Percentiles rank a stretch among this genome's conserved stretches.
Conservation (phyloP, 2,329 filamentous ascomycete species). For the Stylonectria norvegica region DNA sequence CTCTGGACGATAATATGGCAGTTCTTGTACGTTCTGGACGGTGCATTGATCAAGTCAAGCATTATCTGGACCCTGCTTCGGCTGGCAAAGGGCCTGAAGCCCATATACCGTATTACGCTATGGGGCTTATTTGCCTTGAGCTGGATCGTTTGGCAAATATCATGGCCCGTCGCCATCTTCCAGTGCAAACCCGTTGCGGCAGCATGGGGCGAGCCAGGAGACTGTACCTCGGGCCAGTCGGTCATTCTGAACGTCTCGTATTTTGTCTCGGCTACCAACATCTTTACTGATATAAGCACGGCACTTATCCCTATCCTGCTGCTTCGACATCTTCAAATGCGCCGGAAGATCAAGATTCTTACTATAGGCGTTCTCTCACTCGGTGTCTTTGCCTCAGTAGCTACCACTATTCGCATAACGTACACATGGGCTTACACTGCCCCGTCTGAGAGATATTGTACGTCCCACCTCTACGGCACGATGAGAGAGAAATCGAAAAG, state of each 20-base stretch:
- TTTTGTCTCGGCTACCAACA: slow-evolving; percentile 17
- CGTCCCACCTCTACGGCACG: background rate
- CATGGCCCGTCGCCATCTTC: slow-evolving; percentile 19
- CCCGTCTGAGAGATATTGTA: slow-evolving; percentile 7
- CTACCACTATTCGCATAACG: slow-evolving; percentile 17
- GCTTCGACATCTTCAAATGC: slow-evolving; percentile 15
- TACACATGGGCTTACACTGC: slow-evolving; percentile 17
- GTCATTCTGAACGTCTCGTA: slow-evolving; percentile 14
- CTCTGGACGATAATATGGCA: slow-evolving; percentile 18
- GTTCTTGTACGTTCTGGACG: slow-evolving; percentile 15
- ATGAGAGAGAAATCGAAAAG: background rate
- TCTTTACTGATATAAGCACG: slow-evolving; percentile 14
- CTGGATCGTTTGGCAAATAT: slow-evolving; percentile 18
- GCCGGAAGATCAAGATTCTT: slow-evolving; percentile 10
- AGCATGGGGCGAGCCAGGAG: slow-evolving; percentile 15
- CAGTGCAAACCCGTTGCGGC: slow-evolving; percentile 20
- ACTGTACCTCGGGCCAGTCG: slow-evolving; percentile 12
- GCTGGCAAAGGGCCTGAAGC: slow-evolving; percentile 13
- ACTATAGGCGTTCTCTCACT: slow-evolving; percentile 14
- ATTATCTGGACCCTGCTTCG: slow-evolving; percentile 16
- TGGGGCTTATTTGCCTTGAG: slow-evolving; percentile 11
- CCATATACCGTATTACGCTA: slow-evolving; percentile 3
- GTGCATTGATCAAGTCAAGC: slow-evolving; percentile 16
- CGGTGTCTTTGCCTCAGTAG: slow-evolving; percentile 15
- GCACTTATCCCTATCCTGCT: slow-evolving; percentile 12